A percentile compares a stretch with the other conserved stretches of the same genome.
Evolutionary conservation across 768 basidiomycete genomes (phyloP).

Genomic region (Leucosporidium yakuticum): DNA sequence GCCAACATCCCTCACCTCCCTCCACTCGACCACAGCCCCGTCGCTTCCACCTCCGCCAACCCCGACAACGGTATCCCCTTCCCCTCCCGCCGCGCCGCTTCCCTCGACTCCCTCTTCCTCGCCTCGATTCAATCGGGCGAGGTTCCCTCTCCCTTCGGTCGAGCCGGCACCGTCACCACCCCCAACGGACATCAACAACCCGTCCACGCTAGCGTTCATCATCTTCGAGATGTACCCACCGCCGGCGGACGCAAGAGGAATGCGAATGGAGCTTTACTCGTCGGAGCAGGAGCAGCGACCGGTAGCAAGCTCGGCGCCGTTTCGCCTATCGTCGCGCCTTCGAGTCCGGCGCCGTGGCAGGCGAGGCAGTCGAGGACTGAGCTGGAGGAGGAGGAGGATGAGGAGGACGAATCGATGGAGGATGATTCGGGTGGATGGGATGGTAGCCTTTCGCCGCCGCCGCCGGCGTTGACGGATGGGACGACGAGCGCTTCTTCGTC

Average conservation of each 20-base stretch:
- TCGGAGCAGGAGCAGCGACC: slow-evolving; percentile 12
- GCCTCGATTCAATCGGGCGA: not conserved
- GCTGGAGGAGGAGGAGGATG: slow-evolving; percentile 12
- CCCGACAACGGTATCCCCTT: not conserved
- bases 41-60: not conserved
- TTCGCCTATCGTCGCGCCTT: slow-evolving; percentile 30
- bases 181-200: not conserved
- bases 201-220: not conserved
- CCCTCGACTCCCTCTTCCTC: slow-evolving; percentile 3
- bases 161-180: not conserved
- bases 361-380: slow-evolving; percentile 3
- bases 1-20: no score
- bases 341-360: slow-evolving; percentile 7
- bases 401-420: slow-evolving; percentile 27
- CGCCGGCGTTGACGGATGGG: slow-evolving; percentile 34
- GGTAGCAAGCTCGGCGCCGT: slow-evolving; percentile 22
- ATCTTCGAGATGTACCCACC: not conserved
- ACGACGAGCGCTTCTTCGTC: slow-evolving; percentile 31
- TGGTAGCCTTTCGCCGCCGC: not conserved
- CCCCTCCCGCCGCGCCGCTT: slow-evolving; percentile 8
- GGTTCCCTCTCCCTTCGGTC: not conserved
- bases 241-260: slow-evolving; percentile 29
- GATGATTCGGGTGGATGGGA: slow-evolving; percentile 20
- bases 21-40: no score
- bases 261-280: slow-evolving; percentile 38